Conservation (phyloP, 768 basidiomycete genomes). For the Gloeostereum incarnatum region DNA sequence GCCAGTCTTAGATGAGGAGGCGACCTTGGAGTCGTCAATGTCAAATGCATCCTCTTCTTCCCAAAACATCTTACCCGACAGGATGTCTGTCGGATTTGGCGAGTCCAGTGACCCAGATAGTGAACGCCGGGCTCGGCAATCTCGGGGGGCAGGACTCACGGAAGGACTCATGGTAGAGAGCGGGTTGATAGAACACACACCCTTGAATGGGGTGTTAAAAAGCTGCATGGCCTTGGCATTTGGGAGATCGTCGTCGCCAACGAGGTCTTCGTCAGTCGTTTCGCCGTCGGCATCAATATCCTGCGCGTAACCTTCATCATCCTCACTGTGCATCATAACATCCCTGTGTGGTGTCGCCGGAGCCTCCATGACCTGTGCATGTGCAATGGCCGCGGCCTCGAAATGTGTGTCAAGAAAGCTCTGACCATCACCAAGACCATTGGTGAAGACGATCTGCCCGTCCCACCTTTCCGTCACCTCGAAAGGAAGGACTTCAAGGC, state of each 20-base stretch:
- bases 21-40: slow-evolving; percentile 13
- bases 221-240: slow-evolving; percentile 70
- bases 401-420: too few species aligned
- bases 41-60: slow-evolving; percentile 29
- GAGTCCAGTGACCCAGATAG: slow-evolving; percentile 25
- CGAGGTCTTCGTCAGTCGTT: slow-evolving; percentile 78
- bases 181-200: slow-evolving; percentile 60
- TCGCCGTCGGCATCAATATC: slow-evolving; percentile 52
- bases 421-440: slow-evolving; percentile 48
- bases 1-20: slow-evolving; percentile 14
- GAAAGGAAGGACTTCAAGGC: slow-evolving; percentile 37
- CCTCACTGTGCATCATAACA: too few species aligned
- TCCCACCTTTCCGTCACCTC: slow-evolving; percentile 69
- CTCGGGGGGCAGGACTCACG: slow-evolving; percentile 29
- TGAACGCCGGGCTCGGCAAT: slow-evolving; percentile 7
- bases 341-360: not conserved
- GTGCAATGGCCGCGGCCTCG: not conserved
- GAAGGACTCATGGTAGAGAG: slow-evolving; percentile 63
- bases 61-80: slow-evolving; percentile 52
- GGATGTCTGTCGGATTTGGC: slow-evolving; percentile 60
- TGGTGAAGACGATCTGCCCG: slow-evolving; percentile 66
- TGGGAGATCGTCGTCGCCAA: slow-evolving; percentile 64
- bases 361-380: slow-evolving; percentile 1
- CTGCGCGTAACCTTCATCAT: slow-evolving; percentile 37
- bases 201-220: slow-evolving; percentile 53